Conservation (phyloP, 2,329 filamentous ascomycete species). For the Zarea fungicola region DNA sequence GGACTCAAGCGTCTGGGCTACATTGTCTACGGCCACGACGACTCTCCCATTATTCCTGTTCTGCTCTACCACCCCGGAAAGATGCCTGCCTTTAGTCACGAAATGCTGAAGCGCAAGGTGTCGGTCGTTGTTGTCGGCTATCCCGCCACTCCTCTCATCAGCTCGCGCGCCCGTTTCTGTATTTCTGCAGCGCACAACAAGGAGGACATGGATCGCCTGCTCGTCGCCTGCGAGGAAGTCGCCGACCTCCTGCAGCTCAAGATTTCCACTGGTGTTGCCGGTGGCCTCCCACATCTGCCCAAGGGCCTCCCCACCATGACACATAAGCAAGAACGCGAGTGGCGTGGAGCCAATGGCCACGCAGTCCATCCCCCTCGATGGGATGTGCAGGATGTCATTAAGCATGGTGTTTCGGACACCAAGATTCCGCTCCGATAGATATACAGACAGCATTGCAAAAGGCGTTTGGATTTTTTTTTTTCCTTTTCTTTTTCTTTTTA, state of each 20-base stretch:
- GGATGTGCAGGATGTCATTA: constrained; percentile 77
- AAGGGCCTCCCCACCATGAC: constrained; percentile 56
- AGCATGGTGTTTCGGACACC: constrained; percentile 67
- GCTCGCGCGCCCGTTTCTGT: constrained; percentile 91
- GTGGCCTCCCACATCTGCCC: constrained; percentile 72
- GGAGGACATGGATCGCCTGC: constrained; percentile 87
- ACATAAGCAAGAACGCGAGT: constrained; percentile 63
- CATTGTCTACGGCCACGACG: constrained; percentile 96
- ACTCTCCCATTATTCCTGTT: constrained; percentile 93
- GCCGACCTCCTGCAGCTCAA: constrained; percentile 91
- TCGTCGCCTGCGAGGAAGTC: constrained; percentile 87
- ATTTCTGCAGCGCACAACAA: constrained; percentile 96
- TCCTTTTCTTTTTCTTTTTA: not conserved
- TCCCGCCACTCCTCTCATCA: constrained; percentile 91
- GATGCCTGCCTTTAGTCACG: constrained; percentile 96
- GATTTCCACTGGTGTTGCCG: constrained; percentile 93
- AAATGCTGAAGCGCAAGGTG: constrained; percentile 97
- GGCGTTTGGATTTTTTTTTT: constrained; percentile 6
- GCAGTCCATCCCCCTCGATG: constrained; percentile 75
- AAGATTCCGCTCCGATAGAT: constrained; percentile 64
- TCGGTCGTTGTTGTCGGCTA: constrained; percentile 97
- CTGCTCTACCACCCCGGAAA: constrained; percentile 98
- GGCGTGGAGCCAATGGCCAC: constrained; percentile 56
- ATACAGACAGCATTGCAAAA: constrained; percentile 9
- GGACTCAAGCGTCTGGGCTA: constrained; percentile 94